phyloP scores from a whole-genome alignment of 805 yeast genomes.

The Kregervanrija fluxuum region DNA sequence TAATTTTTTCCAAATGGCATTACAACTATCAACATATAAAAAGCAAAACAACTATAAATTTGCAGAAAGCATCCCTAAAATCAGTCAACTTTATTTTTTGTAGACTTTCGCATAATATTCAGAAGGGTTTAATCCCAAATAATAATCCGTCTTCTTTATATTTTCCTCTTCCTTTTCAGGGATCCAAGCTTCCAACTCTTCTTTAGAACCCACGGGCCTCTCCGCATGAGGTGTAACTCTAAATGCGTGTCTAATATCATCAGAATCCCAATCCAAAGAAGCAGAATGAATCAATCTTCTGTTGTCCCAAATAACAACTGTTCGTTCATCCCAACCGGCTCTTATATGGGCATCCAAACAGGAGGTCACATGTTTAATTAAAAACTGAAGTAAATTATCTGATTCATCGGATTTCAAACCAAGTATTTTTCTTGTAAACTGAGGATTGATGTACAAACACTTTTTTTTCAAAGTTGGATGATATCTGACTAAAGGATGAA shows the following conservation, averaged over 20 bases:
- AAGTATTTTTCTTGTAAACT: conserved; percentile 58
- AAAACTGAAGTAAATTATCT: conserved; percentile 48
- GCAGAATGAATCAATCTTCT: conserved; percentile 66
- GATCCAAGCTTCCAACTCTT: conserved; percentile 27
- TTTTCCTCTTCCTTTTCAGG: conserved; percentile 21
- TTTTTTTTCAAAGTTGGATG: conserved; percentile 69
- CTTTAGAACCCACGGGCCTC: conserved; percentile 40
- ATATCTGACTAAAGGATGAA: conserved; percentile 64
- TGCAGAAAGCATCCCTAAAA: too few species aligned
- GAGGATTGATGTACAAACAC: conserved; percentile 47
- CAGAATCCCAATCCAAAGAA: conserved; percentile 62
- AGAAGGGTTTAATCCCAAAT: conserved; percentile 12
- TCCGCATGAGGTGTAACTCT: conserved; percentile 71
- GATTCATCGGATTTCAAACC: conserved; percentile 72
- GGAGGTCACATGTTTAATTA: conserved; percentile 44
- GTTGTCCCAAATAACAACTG: conserved; percentile 77
- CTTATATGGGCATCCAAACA: conserved; percentile 59
- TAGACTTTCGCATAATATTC: too few species aligned
- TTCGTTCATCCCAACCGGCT: conserved; percentile 62
- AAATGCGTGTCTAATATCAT: conserved; percentile 63
- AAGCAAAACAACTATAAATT: too few species aligned
- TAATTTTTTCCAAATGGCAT: too few species aligned
- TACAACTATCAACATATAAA: too few species aligned
- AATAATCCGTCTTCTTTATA: conserved; percentile 12
- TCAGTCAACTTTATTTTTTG: too few species aligned